Percentiles rank a stretch among this genome's conserved stretches.
phyloP scores from a whole-genome alignment of 306 rosid genomes.

The Begonia masoniana region DNA sequence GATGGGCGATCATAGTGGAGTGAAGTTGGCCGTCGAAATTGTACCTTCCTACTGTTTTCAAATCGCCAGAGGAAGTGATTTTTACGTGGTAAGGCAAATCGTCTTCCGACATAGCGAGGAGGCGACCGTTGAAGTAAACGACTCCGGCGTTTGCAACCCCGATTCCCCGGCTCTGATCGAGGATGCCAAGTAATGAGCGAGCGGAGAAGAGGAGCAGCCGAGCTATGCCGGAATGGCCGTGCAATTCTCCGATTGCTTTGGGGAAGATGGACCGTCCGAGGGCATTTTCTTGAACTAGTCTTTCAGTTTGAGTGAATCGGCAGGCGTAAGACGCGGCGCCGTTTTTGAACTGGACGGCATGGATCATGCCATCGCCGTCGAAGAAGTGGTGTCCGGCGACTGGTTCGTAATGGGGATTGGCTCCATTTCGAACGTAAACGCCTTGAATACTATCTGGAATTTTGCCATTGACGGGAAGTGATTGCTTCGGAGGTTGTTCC shows the following conservation, averaged over 20 bases:
- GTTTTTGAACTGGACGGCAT: conserved; percentile 47
- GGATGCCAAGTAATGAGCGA: conserved; percentile 44
- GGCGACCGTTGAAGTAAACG: conserved; percentile 54
- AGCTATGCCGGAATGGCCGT: conserved; percentile 92
- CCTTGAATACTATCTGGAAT: conserved; percentile 73
- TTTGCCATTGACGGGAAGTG: conserved; percentile 38
- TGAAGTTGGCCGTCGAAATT: conserved; percentile 43
- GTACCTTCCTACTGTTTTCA: conserved; percentile 62
- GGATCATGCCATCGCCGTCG: conserved; percentile 99
- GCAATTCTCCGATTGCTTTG: conserved; percentile 92
- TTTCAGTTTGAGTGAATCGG: conserved; percentile 73
- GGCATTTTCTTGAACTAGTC: conserved; percentile 50
- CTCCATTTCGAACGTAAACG: conserved; percentile 81
- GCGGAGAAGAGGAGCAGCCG: conserved; percentile 66
- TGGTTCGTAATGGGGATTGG: conserved; percentile 78
- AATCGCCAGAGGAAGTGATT: conserved; percentile 48
- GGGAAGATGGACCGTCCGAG: conserved; percentile 77
- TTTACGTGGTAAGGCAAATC: conserved; percentile 71
- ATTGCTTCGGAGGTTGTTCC: conserved; percentile 33
- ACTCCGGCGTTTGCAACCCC: conserved; percentile 97
- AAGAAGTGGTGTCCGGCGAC: conserved; percentile 87
- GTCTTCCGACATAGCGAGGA: conserved; percentile 74
- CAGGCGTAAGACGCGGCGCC: conserved; percentile 57
- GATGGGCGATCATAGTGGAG: conserved; percentile 89
- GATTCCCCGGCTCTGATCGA: conserved; percentile 58